Conservation (phyloP, 2,329 filamentous ascomycete genomes). For the Neonectria ditissima region DNA sequence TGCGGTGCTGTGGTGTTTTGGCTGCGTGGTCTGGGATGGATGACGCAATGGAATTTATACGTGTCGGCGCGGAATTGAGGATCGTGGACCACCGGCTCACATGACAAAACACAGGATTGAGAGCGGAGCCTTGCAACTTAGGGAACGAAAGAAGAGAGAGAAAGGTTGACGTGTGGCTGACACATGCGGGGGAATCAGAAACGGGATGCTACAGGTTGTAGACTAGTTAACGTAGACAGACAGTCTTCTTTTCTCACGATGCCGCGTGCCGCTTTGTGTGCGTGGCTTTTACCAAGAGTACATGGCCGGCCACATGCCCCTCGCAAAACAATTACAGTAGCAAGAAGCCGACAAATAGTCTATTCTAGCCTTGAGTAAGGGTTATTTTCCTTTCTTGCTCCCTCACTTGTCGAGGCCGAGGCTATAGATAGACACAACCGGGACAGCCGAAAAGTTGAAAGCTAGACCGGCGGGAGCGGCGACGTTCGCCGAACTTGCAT, state of each 20-base stretch:
- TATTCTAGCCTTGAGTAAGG: too few species aligned
- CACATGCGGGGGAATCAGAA: neutral
- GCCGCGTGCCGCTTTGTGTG: slow-evolving; percentile 1
- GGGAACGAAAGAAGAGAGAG: neutral
- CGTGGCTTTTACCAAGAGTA: slow-evolving; percentile 19
- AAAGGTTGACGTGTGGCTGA: too few species aligned
- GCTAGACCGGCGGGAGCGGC: slow-evolving; percentile 13
- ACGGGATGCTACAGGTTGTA: neutral
- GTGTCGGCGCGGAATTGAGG: neutral
- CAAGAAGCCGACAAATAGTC: too few species aligned
- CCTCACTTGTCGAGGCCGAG: neutral
- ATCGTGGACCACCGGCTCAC: slow-evolving; percentile 4
- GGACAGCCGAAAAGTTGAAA: neutral
- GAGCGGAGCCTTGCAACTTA: slow-evolving; percentile 1
- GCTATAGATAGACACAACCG: slow-evolving; percentile 3
- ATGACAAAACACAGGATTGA: slow-evolving; percentile 3
- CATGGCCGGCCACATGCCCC: slow-evolving; percentile 4
- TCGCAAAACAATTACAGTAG: neutral
- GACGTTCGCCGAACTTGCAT: slow-evolving; percentile 13
- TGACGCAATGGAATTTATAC: slow-evolving; percentile 9
- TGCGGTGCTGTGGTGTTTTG: neutral
- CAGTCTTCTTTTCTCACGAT: neutral
- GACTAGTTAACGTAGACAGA: neutral
- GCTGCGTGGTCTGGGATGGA: neutral
- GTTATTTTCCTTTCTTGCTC: neutral